A percentile compares a stretch with the other conserved stretches of the same genome.
phyloP scores from a whole-genome alignment of 75 land plant genomes.

The Chamaecyparis obtusa region DNA sequence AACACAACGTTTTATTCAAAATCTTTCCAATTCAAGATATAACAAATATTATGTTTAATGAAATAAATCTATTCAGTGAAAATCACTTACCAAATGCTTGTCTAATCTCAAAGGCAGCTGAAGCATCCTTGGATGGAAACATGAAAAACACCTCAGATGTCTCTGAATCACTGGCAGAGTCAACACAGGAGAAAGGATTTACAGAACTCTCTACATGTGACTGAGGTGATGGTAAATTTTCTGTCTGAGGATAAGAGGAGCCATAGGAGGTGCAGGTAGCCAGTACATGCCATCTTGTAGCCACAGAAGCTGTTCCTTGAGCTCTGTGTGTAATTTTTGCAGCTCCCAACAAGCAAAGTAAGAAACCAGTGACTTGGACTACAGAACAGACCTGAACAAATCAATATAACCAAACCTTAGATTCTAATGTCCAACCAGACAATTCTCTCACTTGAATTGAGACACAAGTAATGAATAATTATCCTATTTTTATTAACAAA shows the following conservation, averaged over 20 bases:
- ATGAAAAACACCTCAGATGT: background rate
- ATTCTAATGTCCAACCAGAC: background rate
- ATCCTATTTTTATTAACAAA: no score
- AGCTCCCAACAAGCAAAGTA: slow-evolving; percentile 70
- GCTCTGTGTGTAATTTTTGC: slow-evolving; percentile 82
- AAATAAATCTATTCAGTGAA: no score
- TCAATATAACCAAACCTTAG: background rate
- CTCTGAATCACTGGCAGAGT: slow-evolving; percentile 10
- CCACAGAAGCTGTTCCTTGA: slow-evolving; percentile 52
- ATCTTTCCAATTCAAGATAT: no score
- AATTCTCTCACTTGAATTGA: no score
- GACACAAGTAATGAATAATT: no score
- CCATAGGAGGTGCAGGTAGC: slow-evolving; percentile 36
- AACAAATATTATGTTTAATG: no score
- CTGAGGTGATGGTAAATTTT: slow-evolving; percentile 8
- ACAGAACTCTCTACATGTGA: background rate
- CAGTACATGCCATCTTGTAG: slow-evolving; percentile 66
- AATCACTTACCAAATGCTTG: slow-evolving; percentile 43
- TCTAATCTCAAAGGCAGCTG: slow-evolving; percentile 28
- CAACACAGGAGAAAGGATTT: background rate
- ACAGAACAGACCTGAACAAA: slow-evolving; percentile 58
- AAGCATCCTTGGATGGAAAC: slow-evolving; percentile 11
- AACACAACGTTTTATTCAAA: no score
- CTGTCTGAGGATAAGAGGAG: background rate
- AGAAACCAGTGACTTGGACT: slow-evolving; percentile 73